Conservation (phyloP, 768 basidiomycete genomes). For the Hortiboletus flavorubellus region DNA sequence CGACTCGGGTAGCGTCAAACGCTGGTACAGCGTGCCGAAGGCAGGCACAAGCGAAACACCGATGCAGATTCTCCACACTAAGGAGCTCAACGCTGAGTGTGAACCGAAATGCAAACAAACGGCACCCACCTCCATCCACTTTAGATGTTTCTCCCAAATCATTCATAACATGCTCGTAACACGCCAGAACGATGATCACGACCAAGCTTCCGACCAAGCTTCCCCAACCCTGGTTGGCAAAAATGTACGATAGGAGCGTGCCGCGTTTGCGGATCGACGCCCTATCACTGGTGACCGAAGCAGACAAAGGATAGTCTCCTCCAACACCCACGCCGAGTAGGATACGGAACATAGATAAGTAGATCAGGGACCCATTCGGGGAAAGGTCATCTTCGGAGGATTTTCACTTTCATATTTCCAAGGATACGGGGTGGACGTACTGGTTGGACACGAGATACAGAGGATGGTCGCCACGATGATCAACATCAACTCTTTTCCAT, state of each 20-base stretch:
- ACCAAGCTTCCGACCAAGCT: slow-evolving; percentile 59
- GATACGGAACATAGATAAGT: slow-evolving; percentile 64
- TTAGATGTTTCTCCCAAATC: slow-evolving; percentile 54
- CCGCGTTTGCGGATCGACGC: slow-evolving; percentile 64
- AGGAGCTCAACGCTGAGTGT: not conserved
- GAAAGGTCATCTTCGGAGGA: slow-evolving; percentile 42
- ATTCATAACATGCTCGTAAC: slow-evolving; percentile 64
- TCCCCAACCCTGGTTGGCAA: slow-evolving; percentile 79
- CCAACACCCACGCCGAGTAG: slow-evolving; percentile 76
- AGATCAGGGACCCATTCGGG: slow-evolving; percentile 53
- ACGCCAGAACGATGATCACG: slow-evolving; percentile 60
- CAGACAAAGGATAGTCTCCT: slow-evolving; percentile 79
- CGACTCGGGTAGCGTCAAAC: slow-evolving; percentile 70
- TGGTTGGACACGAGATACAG: slow-evolving; percentile 63
- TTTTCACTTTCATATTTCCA: not conserved
- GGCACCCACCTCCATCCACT: slow-evolving; percentile 61
- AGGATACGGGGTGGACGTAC: slow-evolving; percentile 18
- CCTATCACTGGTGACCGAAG: slow-evolving; percentile 64
- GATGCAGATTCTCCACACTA: slow-evolving; percentile 70
- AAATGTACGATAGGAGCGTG: slow-evolving; percentile 73
- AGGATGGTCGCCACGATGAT: slow-evolving; percentile 78
- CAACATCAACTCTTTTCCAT: slow-evolving; percentile 77
- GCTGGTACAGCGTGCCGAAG: slow-evolving; percentile 71
- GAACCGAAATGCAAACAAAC: not conserved
- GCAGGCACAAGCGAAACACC: slow-evolving; percentile 77